Conservation (phyloP, 2,329 filamentous ascomycete species). For the Graphium sp. region DNA sequence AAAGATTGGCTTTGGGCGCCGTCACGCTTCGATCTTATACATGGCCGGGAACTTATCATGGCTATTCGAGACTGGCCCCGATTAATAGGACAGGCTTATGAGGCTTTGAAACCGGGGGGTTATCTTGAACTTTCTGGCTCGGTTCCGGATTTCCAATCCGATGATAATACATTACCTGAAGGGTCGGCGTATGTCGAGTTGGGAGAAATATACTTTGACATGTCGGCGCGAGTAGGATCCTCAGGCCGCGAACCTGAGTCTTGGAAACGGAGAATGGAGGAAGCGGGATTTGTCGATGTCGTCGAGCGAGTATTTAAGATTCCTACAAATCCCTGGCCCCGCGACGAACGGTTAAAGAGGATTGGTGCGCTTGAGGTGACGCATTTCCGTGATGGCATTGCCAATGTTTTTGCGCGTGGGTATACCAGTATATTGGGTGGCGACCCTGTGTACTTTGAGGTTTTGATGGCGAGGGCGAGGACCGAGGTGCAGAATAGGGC, state of each 20-base stretch:
- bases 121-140: not conserved
- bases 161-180: constrained; percentile 1
- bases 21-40: constrained; percentile 38
- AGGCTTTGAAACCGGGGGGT: constrained; percentile 1
- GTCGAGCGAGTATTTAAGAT: not conserved
- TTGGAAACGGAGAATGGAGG: not conserved
- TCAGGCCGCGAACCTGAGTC: too few species aligned
- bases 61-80: constrained; percentile 36
- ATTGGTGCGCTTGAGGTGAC: constrained; percentile 1
- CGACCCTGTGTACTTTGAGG: too few species aligned
- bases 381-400: too few species aligned
- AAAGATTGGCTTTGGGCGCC: constrained; percentile 17
- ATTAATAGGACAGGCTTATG: constrained; percentile 30
- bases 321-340: not conserved
- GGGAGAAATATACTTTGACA: constrained; percentile 1
- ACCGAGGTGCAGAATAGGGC: too few species aligned
- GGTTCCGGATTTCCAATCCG: not conserved
- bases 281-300: constrained; percentile 2
- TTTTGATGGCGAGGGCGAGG: too few species aligned
- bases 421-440: too few species aligned
- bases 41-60: constrained; percentile 39
- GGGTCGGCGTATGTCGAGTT: constrained; percentile 3
- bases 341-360: not conserved
- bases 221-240: too few species aligned
- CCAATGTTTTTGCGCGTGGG: too few species aligned